Conservation (phyloP, 371 early-diverging fungal species). For the Syncephalis plumigaleata region DNA sequence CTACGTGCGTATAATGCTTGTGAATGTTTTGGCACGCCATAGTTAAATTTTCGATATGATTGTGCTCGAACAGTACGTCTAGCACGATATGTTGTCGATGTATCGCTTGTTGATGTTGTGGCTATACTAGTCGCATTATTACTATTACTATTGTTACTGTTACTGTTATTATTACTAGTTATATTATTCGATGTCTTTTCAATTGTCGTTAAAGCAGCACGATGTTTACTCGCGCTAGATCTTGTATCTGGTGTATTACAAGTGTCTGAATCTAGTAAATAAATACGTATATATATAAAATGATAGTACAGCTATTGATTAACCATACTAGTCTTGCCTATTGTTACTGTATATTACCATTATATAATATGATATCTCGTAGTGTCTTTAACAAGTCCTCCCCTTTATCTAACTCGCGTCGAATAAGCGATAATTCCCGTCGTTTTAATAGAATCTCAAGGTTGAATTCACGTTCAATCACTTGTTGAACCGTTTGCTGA, state of each 20-base stretch:
- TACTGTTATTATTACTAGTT: too few species aligned
- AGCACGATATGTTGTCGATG: too few species aligned
- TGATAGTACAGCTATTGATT: background rate
- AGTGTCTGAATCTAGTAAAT: too few species aligned
- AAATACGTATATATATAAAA: background rate
- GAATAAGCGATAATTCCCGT: constrained; percentile 3
- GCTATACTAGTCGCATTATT: too few species aligned
- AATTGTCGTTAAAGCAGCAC: too few species aligned
- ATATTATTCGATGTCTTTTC: too few species aligned
- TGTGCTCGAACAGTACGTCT: background rate
- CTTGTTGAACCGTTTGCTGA: constrained; percentile 6
- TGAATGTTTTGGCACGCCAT: constrained; percentile 3
- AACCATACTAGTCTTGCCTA: background rate
- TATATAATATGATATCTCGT: constrained; percentile 4
- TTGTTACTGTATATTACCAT: background rate
- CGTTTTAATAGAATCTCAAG: constrained; percentile 6
- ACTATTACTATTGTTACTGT: too few species aligned
- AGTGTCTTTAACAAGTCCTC: constrained; percentile 1
- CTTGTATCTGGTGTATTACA: too few species aligned
- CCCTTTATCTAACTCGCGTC: constrained; percentile 5
- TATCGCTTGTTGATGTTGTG: too few species aligned
- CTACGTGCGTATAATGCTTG: constrained; percentile 23
- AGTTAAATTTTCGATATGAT: constrained; percentile 1
- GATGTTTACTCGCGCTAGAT: too few species aligned
- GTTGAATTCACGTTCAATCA: constrained; percentile 6